Conservation (phyloP, 179 eudicot genomes). For the Drosera spatulata region DNA sequence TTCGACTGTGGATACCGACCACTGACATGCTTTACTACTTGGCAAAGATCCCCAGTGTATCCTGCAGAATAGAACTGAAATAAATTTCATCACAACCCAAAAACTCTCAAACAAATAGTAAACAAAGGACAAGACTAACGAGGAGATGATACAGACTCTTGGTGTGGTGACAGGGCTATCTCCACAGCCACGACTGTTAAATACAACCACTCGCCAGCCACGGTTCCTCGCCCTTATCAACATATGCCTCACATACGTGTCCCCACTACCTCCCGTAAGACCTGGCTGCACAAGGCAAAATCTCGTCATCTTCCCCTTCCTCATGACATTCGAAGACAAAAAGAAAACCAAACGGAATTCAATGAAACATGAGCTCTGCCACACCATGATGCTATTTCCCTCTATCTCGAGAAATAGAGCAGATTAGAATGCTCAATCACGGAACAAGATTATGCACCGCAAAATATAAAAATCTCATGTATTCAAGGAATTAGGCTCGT, state of each 20-base stretch:
- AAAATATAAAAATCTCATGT: too few species aligned
- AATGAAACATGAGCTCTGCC: too few species aligned
- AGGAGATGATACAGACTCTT: constrained; percentile 33
- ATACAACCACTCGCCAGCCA: constrained; percentile 83
- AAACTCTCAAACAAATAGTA: too few species aligned
- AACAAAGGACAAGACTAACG: background rate
- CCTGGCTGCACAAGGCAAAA: constrained; percentile 65
- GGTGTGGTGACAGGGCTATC: constrained; percentile 76
- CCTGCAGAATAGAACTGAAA: constrained; percentile 93
- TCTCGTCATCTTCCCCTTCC: background rate
- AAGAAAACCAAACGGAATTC: too few species aligned
- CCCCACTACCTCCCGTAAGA: constrained; percentile 89
- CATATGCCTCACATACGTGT: constrained; percentile 87
- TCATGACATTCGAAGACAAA: background rate
- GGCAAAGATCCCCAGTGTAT: constrained; percentile 67
- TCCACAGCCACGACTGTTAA: constrained; percentile 92
- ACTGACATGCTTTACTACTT: constrained; percentile 67
- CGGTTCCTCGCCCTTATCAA: constrained; percentile 51
- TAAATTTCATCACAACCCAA: background rate
- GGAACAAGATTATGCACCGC: too few species aligned
- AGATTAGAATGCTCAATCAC: too few species aligned
- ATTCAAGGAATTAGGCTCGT: too few species aligned
- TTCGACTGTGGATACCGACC: constrained; percentile 58
- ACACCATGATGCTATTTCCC: too few species aligned
- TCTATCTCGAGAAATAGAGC: too few species aligned